Evolutionary conservation across 192 early-diverging fungal genomes (phyloP).

Genomic region (Glomus cerebriforme): DNA sequence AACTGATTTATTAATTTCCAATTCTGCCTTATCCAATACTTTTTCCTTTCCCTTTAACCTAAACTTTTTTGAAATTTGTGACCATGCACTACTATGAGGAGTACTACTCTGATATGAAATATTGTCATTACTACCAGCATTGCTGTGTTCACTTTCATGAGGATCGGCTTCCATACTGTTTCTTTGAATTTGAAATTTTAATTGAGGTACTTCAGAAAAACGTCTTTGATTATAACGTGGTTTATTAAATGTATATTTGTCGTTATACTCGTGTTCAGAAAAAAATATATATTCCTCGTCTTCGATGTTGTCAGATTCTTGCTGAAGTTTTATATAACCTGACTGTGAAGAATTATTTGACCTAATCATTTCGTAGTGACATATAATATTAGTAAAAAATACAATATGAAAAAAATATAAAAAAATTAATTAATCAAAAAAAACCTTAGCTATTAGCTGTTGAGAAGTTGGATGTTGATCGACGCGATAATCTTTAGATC

Average conservation of each 20-base stretch:
- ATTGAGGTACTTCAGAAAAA: not conserved
- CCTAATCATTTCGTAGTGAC: not conserved
- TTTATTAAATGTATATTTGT: not conserved
- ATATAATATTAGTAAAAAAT: too few relatives aligned
- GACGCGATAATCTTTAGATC: too few relatives aligned
- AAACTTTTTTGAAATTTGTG: slow-evolving; percentile 18
- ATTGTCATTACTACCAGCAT: not conserved
- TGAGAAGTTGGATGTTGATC: too few relatives aligned
- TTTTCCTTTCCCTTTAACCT: not conserved
- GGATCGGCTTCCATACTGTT: not conserved
- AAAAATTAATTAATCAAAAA: too few relatives aligned
- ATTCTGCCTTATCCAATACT: not conserved
- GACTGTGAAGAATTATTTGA: not conserved
- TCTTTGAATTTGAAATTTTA: not conserved
- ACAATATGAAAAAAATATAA: too few relatives aligned
- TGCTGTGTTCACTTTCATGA: not conserved
- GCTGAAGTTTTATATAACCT: slow-evolving; percentile 13
- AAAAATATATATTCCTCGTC: not conserved
- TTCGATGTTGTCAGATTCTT: not conserved
- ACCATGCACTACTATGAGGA: slow-evolving; percentile 11
- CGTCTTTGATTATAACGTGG: slow-evolving; percentile 6
- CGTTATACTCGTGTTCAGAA: not conserved
- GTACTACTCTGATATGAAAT: not conserved
- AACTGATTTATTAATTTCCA: slow-evolving; percentile 5
- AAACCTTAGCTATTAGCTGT: too few relatives aligned